Evolutionary conservation across 2,329 filamentous ascomycete genomes (phyloP).

Genomic region (Spiromastix sp.): DNA sequence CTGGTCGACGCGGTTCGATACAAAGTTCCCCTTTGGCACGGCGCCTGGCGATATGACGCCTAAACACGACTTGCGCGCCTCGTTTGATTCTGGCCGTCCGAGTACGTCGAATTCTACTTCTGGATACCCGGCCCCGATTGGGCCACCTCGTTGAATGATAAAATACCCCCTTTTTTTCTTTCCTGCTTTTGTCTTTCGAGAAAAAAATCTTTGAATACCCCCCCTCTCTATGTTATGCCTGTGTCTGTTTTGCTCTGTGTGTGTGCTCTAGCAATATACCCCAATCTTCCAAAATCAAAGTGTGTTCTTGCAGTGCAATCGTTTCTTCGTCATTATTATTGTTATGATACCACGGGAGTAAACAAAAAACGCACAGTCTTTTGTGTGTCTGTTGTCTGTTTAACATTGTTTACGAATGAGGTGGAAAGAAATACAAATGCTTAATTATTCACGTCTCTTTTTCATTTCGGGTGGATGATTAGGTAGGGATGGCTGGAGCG

Average conservation of each 20-base stretch:
- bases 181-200: constrained; percentile 10
- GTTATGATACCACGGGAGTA: constrained; percentile 13
- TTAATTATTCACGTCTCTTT: no score
- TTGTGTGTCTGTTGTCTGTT: neutral
- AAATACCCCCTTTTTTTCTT: constrained; percentile 26
- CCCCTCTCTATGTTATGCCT: neutral
- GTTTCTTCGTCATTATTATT: constrained; percentile 27
- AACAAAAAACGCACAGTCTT: constrained; percentile 1
- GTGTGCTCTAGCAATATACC: neutral
- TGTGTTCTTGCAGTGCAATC: neutral
- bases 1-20: constrained; percentile 44
- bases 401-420: neutral
- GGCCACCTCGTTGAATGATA: constrained; percentile 73
- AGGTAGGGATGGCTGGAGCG: no score
- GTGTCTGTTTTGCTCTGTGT: neutral
- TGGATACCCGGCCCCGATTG: constrained; percentile 89
- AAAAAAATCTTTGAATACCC: no score
- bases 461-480: no score
- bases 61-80: constrained; percentile 71
- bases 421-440: neutral
- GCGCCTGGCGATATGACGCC: constrained; percentile 70
- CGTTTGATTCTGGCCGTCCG: constrained; percentile 82
- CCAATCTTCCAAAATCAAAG: neutral
- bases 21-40: constrained; percentile 53
- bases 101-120: constrained; percentile 95